A percentile compares a stretch with the other conserved stretches of the same genome.
phyloP scores from a whole-genome alignment of 2,329 filamentous ascomycete species.

The Botryotinia globosa region DNA sequence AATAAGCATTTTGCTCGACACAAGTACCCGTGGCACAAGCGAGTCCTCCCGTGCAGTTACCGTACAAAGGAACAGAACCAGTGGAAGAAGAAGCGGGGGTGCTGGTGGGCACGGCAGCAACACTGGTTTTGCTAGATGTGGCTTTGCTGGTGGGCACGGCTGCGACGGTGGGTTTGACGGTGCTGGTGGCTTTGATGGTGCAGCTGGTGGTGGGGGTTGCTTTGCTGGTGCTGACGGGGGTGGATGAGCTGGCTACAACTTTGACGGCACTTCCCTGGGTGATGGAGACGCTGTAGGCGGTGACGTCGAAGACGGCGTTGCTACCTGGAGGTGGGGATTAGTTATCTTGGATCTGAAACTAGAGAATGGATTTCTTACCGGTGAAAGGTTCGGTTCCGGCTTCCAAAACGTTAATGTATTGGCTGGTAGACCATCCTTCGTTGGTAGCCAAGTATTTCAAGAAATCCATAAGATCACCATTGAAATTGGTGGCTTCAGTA shows the following conservation, averaged over 20 bases:
- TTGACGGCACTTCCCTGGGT: not conserved
- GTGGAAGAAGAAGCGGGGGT: not conserved
- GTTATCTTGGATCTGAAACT: not conserved
- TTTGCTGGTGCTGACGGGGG: not conserved
- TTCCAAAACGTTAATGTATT: slow-evolving; percentile 53
- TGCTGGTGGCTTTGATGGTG: not conserved
- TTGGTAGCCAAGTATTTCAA: slow-evolving; percentile 52
- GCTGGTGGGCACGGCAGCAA: not conserved
- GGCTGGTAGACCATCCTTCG: slow-evolving; percentile 47
- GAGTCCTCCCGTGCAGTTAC: not conserved
- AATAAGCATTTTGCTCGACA: not conserved
- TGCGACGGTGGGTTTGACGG: not conserved
- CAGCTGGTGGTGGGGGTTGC: not conserved
- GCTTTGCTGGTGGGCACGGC: not conserved
- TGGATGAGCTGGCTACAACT: not conserved
- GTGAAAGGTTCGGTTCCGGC: slow-evolving; percentile 56
- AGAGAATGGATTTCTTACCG: slow-evolving; percentile 37
- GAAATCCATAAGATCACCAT: slow-evolving; percentile 57
- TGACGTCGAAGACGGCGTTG: slow-evolving; percentile 10
- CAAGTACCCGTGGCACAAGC: not conserved
- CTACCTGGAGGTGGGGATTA: not conserved
- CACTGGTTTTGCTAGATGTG: not conserved
- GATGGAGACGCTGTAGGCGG: slow-evolving; percentile 14
- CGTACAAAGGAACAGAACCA: not conserved
- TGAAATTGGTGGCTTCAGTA: slow-evolving; percentile 49